These are phyloP conservation scores for Saccharomyces hybrid DNA, from an alignment of 1,139 yeast species.

Conservation along the genomic window DNA sequence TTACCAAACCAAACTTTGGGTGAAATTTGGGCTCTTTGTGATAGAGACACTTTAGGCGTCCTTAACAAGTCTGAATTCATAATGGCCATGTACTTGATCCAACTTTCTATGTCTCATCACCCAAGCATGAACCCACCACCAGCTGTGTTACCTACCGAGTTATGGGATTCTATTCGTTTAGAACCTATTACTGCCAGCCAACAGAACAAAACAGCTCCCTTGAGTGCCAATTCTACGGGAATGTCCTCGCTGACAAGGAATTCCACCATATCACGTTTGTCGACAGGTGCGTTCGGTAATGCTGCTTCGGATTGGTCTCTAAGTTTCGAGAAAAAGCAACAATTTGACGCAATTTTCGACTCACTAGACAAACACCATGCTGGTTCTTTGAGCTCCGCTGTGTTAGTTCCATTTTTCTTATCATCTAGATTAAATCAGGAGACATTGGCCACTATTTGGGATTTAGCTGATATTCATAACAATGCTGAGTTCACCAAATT, in stretches of 20 bases:
- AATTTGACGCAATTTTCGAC: slow-evolving; percentile 72
- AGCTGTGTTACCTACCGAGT: slow-evolving; percentile 52
- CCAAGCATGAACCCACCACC: slow-evolving; percentile 68
- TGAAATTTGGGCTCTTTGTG: slow-evolving; percentile 84
- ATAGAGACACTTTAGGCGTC: slow-evolving; percentile 63
- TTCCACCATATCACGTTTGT: slow-evolving; percentile 25
- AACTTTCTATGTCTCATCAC: slow-evolving; percentile 61
- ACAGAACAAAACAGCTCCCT: slow-evolving; percentile 41
- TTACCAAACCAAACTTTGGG: slow-evolving; percentile 71
- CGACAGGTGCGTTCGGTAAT: slow-evolving; percentile 39
- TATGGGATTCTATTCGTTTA: slow-evolving; percentile 49
- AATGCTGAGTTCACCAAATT: slow-evolving; percentile 72
- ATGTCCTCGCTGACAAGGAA: slow-evolving; percentile 25
- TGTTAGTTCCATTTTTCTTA: slow-evolving; percentile 83
- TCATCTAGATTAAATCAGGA: slow-evolving; percentile 84
- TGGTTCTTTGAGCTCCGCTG: slow-evolving; percentile 65
- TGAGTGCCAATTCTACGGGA: slow-evolving; percentile 32
- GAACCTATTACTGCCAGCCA: slow-evolving; percentile 48
- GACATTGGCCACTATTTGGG: slow-evolving; percentile 87
- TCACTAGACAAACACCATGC: slow-evolving; percentile 58
- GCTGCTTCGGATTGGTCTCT: slow-evolving; percentile 67
- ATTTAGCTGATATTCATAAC: slow-evolving; percentile 82
- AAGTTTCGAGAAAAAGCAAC: slow-evolving; percentile 61
- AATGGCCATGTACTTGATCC: slow-evolving; percentile 93
- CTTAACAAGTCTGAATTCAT: slow-evolving; percentile 69